These are phyloP conservation scores for Hirschfeldia incana DNA, from an alignment of 345 rosid species.

Conservation along the genomic window DNA sequence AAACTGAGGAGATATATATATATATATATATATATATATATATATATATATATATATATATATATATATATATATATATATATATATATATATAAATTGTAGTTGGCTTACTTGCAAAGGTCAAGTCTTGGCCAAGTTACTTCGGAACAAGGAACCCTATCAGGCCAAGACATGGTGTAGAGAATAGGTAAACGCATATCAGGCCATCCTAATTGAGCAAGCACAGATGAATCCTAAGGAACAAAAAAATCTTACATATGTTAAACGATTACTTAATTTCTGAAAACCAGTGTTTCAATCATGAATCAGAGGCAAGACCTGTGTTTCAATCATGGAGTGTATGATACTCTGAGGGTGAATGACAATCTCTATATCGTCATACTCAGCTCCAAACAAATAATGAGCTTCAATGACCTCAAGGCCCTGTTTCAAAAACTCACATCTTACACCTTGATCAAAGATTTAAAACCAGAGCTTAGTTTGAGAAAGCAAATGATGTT, in stretches of 20 bases:
- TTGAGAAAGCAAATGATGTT: neutral
- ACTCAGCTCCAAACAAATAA: constrained; percentile 89
- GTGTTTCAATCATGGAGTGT: constrained; percentile 94
- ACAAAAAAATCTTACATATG: neutral
- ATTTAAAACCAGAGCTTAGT: neutral
- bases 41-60: too few relatives aligned
- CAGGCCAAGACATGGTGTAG: constrained; percentile 99
- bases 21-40: too few relatives aligned
- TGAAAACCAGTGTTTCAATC: too few relatives aligned
- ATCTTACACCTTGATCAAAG: neutral
- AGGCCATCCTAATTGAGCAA: constrained; percentile 97
- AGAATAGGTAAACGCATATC: constrained; percentile 95
- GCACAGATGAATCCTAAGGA: constrained; percentile 87
- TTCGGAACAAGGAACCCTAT: constrained; percentile 94
- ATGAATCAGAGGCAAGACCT: too few relatives aligned
- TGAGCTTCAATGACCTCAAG: constrained; percentile 97
- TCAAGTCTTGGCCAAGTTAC: constrained; percentile 94
- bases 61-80: too few relatives aligned
- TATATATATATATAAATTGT: too few relatives aligned
- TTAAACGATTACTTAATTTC: neutral
- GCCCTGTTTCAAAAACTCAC: constrained; percentile 54
- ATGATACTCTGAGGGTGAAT: constrained; percentile 93
- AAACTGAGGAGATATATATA: neutral
- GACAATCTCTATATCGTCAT: constrained; percentile 83
- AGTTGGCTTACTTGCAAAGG: constrained; percentile 74